Percentiles rank a stretch among this genome's conserved stretches.
Conservation (phyloP, 768 basidiomycete genomes). For the Heimioporus sp. region DNA sequence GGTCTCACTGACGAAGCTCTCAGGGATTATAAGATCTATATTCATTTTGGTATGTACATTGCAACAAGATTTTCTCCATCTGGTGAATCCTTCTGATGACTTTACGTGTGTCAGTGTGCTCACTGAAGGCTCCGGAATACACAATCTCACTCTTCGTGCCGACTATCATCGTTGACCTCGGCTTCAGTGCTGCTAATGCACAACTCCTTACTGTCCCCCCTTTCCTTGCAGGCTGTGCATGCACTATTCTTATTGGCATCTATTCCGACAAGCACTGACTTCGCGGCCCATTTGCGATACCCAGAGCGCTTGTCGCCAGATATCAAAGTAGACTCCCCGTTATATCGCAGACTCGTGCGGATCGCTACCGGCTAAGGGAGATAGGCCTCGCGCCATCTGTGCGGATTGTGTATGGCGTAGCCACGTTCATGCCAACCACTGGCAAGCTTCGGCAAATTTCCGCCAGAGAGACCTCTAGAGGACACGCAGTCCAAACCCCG, state of each 20-base stretch:
- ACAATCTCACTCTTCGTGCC: constrained; percentile 44
- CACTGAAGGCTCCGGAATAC: constrained; percentile 42
- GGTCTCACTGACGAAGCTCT: constrained; percentile 31
- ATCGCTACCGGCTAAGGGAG: too few relatives aligned
- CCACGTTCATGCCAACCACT: too few relatives aligned
- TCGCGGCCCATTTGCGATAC: constrained; percentile 47
- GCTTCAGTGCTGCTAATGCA: constrained; percentile 45
- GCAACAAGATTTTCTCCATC: neutral
- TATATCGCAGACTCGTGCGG: too few relatives aligned
- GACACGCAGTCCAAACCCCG: too few relatives aligned
- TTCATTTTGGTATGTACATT: constrained; percentile 34
- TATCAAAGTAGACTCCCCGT: too few relatives aligned
- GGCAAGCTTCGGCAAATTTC: too few relatives aligned
- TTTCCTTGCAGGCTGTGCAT: constrained; percentile 41
- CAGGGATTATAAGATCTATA: constrained; percentile 38
- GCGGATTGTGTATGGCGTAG: too few relatives aligned
- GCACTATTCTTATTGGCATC: constrained; percentile 39
- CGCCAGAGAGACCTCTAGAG: too few relatives aligned
- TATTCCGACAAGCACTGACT: constrained; percentile 38
- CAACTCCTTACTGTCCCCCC: constrained; percentile 44
- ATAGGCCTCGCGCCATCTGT: too few relatives aligned
- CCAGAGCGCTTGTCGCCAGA: constrained; percentile 33
- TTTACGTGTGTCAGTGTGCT: constrained; percentile 27
- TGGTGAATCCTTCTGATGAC: neutral
- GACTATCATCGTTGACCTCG: constrained; percentile 43